phyloP scores from a whole-genome alignment of 352 stramenopile genomes.

The Globisporangium apiculatum region DNA sequence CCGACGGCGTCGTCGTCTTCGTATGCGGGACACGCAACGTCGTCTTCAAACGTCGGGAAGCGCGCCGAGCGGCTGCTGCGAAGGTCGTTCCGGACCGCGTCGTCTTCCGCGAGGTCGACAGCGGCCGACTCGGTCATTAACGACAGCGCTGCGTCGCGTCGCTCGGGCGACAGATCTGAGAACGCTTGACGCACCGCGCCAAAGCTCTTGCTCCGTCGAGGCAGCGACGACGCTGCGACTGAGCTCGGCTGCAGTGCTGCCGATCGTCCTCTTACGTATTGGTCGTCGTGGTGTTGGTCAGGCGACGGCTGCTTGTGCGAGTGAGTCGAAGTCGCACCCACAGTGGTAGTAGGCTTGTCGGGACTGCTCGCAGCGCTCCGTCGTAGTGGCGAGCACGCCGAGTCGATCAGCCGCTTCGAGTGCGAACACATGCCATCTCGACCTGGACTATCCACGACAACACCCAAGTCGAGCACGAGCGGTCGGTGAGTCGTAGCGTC shows the following conservation, averaged over 20 bases:
- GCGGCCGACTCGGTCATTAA: neutral
- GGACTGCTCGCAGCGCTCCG: neutral
- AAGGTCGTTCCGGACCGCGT: slow-evolving; percentile 12
- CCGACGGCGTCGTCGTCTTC: slow-evolving; percentile 19
- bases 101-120: slow-evolving; percentile 16
- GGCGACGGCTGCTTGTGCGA: too few species aligned
- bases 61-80: slow-evolving; percentile 14
- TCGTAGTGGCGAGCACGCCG: slow-evolving; percentile 21
- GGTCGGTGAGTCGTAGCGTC: neutral
- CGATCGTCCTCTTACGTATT: too few species aligned
- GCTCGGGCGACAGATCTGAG: slow-evolving; percentile 9
- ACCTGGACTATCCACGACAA: neutral
- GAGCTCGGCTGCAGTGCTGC: too few species aligned
- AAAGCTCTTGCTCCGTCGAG: slow-evolving; percentile 17
- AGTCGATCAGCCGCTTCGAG: slow-evolving; percentile 15
- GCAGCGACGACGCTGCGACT: neutral
- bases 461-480: too few species aligned
- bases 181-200: slow-evolving; percentile 20
- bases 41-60: slow-evolving; percentile 54
- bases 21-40: slow-evolving; percentile 49
- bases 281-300: too few species aligned
- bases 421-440: slow-evolving; percentile 1
- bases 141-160: neutral
- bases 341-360: neutral
- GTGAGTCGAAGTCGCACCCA: neutral